Evolutionary conservation across 1,139 yeast species (phyloP).

Genomic region (Zhuliangozyma parablackwelliae): DNA sequence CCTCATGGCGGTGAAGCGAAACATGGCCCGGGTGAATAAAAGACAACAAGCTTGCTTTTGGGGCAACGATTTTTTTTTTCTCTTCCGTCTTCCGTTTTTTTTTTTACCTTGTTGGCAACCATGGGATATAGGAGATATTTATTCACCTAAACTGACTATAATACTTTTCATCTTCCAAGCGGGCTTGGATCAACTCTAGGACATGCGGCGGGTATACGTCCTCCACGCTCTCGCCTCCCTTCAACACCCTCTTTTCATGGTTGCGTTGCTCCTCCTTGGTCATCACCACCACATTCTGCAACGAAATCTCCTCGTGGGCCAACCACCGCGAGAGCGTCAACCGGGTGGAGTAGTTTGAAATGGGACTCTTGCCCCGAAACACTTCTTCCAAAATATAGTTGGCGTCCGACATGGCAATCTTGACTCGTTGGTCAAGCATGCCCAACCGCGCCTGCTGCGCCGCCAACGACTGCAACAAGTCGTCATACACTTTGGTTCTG

Average conservation of each 20-base stretch:
- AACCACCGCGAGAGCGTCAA: constrained; percentile 83
- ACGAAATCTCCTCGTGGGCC: constrained; percentile 49
- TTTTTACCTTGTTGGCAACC: no score
- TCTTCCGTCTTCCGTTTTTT: no score
- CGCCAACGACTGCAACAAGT: constrained; percentile 74
- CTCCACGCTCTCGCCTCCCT: constrained; percentile 55
- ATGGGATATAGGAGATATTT: neutral
- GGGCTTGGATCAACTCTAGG: constrained; percentile 50
- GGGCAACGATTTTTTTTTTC: no score
- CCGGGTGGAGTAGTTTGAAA: constrained; percentile 79
- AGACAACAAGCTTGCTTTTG: neutral
- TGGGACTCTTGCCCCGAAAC: constrained; percentile 85
- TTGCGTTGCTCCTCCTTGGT: constrained; percentile 80
- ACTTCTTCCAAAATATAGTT: constrained; percentile 89
- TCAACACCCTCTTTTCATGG: constrained; percentile 73
- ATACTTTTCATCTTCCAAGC: constrained; percentile 72
- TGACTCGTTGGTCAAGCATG: constrained; percentile 63
- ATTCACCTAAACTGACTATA: constrained; percentile 51
- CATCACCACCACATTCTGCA: constrained; percentile 78
- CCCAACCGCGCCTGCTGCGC: constrained; percentile 84
- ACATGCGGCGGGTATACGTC: constrained; percentile 65
- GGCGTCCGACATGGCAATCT: constrained; percentile 67
- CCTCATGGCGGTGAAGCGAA: neutral
- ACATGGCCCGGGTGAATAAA: neutral
- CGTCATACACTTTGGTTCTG: constrained; percentile 78